Conservation (phyloP, 139 green algal genomes). For the Tetradesmus obliquus region DNA sequence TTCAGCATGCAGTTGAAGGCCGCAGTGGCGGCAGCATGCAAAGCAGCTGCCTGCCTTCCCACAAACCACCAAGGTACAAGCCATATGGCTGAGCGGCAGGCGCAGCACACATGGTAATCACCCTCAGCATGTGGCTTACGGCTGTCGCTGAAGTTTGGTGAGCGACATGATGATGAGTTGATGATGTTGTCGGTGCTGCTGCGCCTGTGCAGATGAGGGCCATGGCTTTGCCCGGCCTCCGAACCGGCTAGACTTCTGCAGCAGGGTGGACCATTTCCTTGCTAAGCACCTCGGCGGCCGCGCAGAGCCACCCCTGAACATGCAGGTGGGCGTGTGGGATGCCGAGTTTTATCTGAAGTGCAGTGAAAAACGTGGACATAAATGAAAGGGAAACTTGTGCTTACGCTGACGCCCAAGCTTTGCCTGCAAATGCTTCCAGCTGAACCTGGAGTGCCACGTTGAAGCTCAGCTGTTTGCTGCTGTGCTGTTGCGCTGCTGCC, state of each 20-base stretch:
- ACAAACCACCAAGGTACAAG: no score
- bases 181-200: not conserved
- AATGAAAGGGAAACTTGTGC: no score
- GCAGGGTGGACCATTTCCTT: constrained; percentile 24
- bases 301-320: constrained; percentile 7
- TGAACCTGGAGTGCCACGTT: not conserved
- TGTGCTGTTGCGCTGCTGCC: not conserved
- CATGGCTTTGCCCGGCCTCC: constrained; percentile 34
- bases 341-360: no score
- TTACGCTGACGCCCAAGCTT: no score
- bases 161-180: not conserved
- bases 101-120: no score
- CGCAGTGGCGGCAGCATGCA: not conserved
- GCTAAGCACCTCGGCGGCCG: constrained; percentile 23
- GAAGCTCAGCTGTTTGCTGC: not conserved
- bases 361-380: no score
- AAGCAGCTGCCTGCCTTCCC: no score
- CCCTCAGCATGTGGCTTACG: not conserved
- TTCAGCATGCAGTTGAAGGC: no score
- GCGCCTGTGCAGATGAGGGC: constrained; percentile 22
- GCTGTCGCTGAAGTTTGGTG: not conserved
- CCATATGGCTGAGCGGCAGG: no score
- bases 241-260: constrained; percentile 43
- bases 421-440: no score
- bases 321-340: not conserved